Conservation (phyloP, 495 filamentous ascomycete species). For the Letharia lupina region DNA sequence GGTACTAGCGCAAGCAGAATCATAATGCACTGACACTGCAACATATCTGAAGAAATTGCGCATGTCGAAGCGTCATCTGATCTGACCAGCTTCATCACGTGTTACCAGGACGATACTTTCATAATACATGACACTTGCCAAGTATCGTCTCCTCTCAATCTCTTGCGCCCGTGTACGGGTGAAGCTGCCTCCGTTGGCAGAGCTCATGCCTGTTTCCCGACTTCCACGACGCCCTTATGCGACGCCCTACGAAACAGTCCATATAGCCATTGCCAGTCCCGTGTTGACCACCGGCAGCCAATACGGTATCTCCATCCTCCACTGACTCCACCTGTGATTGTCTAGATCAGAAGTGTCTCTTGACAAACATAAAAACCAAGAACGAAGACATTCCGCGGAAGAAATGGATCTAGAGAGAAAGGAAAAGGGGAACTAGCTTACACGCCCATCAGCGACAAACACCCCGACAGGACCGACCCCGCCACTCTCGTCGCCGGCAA, state of each 20-base stretch:
- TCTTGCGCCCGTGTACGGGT: too few relatives aligned
- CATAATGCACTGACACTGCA: too few relatives aligned
- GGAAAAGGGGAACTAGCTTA: not conserved
- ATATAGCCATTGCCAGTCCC: conserved; percentile 8
- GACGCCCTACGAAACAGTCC: not conserved
- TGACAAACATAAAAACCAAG: not conserved
- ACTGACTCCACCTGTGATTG: conserved; percentile 1
- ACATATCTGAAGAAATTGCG: too few relatives aligned
- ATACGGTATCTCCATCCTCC: conserved; percentile 13
- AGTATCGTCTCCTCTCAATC: too few relatives aligned
- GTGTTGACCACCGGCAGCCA: conserved; percentile 18
- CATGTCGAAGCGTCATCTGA: too few relatives aligned
- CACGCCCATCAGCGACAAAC: conserved; percentile 8
- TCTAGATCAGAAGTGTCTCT: not conserved
- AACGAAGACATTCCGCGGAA: not conserved
- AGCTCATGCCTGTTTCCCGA: not conserved
- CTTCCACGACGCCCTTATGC: not conserved
- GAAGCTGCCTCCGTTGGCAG: too few relatives aligned
- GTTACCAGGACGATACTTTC: too few relatives aligned
- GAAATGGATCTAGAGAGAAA: not conserved
- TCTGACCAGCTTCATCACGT: too few relatives aligned
- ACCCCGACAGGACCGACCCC: conserved; percentile 5
- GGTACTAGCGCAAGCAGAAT: too few relatives aligned
- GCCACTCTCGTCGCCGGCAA: conserved; percentile 8
- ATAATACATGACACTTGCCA: too few relatives aligned